Base-by-base conservation (phyloP, 2,329 filamentous ascomycete genomes). In the Penicillium sp. region DNA sequence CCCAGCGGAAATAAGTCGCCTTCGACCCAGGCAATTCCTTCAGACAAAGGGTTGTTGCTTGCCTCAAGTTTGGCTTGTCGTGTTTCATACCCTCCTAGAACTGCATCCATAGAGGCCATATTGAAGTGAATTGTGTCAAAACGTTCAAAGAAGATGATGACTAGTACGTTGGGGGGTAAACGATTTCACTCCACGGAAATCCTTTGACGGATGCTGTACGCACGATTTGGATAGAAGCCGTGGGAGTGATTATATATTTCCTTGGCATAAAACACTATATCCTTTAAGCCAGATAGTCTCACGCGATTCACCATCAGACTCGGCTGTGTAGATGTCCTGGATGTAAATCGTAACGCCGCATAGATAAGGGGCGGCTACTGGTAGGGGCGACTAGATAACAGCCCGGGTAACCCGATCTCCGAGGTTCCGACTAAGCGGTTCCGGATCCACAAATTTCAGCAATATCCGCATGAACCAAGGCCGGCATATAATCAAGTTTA, bases 11-110 rank as follows among this genome's bases (percentile, higher is more conserved):
- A 74, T 4, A 81, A 68, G 47, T 80, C 68, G 15, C 80, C 80
- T 47, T 78, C 74, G 1, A 84, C 68, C 82, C 80, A 84, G 22
- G 82, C 82, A 3, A 84, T 70, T 17, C 83, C 83, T 17, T 76
- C 70, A n/a, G 81, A 75, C 53, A 78, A 80, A 0, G 75, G 76
- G 68, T 80, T 79, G 13, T 53, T 71, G 71, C 72, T 80, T 4
- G 68, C 50, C 38, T 74, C 64, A 0, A 82, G 73, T 54, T 65
- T 63, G 13, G 64, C 59, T 47, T 73, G 65, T 13, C 79, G 75
- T 8, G 67, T 63, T 6, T 68, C 44, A 62, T 83, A 81, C 40
- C 40, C 40, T 42, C 40, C n/a, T 1, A 42, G 40, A 2, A 42
- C 17, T 42, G 40, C 40, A 22, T 42, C 40, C 40, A 42, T 42